Percentiles rank a stretch among this genome's conserved stretches.
phyloP scores from a whole-genome alignment of 139 green algal species.

The Tetradesmus lagerheimii region DNA sequence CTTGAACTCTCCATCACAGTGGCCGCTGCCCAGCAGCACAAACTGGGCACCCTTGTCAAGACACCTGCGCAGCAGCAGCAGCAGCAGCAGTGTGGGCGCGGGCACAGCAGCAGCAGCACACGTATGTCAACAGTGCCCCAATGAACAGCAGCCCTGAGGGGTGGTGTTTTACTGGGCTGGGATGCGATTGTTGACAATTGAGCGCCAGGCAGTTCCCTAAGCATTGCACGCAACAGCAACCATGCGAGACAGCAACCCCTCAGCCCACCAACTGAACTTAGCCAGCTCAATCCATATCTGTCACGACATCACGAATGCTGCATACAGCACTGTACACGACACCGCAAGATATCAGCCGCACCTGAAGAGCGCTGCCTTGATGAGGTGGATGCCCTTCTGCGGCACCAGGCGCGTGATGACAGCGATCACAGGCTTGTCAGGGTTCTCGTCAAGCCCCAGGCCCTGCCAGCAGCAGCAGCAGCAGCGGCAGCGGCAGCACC shows the following conservation, averaged over 20 bases:
- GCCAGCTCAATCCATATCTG: neutral
- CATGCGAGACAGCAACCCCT: too few species aligned
- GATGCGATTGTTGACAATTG: too few species aligned
- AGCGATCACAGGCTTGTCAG: constrained; percentile 87
- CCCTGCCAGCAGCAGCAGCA: constrained; percentile 55
- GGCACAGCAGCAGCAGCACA: neutral
- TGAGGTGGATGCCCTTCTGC: constrained; percentile 96
- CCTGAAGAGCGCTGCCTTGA: constrained; percentile 68
- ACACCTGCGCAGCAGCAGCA: constrained; percentile 53
- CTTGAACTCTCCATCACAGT: constrained; percentile 86
- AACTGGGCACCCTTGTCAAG: constrained; percentile 89
- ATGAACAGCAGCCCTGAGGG: too few species aligned
- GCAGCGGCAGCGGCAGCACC: neutral
- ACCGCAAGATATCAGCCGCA: constrained; percentile 81
- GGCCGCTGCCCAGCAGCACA: constrained; percentile 92
- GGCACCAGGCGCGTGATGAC: constrained; percentile 93
- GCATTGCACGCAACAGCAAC: too few species aligned
- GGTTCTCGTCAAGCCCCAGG: constrained; percentile 83
- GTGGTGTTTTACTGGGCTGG: too few species aligned
- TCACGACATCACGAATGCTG: too few species aligned
- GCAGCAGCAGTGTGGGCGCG: neutral
- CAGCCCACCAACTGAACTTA: too few species aligned
- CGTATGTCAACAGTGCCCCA: neutral
- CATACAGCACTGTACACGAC: constrained; percentile 75
- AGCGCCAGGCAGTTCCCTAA: too few species aligned